Evolutionary conservation across 192 early-diverging fungal genomes (phyloP), one percentile per base, ranked within the genome.

Genomic region (Coemansia sp.): DNA sequence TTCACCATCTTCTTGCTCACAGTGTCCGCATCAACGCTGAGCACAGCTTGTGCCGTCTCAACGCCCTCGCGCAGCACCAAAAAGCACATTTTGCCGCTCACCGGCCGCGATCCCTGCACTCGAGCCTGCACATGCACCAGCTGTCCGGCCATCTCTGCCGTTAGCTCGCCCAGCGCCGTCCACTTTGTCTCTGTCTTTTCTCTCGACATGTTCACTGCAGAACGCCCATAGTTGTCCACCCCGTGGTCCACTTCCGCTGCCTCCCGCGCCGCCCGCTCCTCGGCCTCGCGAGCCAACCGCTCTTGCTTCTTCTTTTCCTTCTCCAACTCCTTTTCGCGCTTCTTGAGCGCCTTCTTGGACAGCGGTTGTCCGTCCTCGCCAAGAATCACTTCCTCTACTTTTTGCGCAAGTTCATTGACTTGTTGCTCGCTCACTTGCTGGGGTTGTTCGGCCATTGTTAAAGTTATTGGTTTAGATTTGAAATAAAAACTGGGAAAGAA

Each of bases 1-100:
- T 96, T 97, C 62, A 96, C 84, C 94, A 98, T 97, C 55, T 93
- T 86, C 85, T 96, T 96, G 89, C 94, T 96, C 67, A 96, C 83
- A 7, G 71, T 83, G 22, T 80, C 66, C 16, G 85, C 87, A 67
- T 96, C 84, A 43, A 85, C 86, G 14, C 84, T 68, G 23, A 98
- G 62, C 52, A 98, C 83, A 31, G 87, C 93, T 82, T 99, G 97
- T 50, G 92, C 91, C n/a, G 94, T 99, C 41, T 83, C 82, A 31
- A 86, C 87, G 51, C 85, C 82, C 76, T 98, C 94, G 55, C 97
- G 90, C 61, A 99, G 80, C 25, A 90, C 89, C 61, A 99, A 77
- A 80, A 99, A 99, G 70, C 89, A 90, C 84, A 92, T 88, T 41
- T 62, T 74, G 82, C 43, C 80, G 83, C 92, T 91, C n/a, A 86